A percentile compares a stretch with the other conserved stretches of the same genome.
Evolutionary conservation across 2,329 filamentous ascomycete species (phyloP).

Genomic region (Aspergillus texensis): DNA sequence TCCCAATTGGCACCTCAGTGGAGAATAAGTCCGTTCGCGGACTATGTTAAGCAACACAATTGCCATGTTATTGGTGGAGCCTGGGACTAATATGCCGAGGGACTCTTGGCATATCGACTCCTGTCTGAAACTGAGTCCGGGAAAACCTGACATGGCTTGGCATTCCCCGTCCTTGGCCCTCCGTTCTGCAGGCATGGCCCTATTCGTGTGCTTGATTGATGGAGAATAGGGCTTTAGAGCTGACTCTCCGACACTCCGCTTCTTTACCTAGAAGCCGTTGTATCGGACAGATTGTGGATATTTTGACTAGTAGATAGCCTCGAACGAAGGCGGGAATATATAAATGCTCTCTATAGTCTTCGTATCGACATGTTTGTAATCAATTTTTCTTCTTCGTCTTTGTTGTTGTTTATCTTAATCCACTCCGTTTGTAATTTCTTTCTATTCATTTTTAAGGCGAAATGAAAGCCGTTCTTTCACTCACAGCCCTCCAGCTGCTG

Average conservation of each 20-base stretch:
- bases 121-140: slow-evolving; percentile 2
- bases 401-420: no score
- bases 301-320: background rate
- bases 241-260: background rate
- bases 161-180: background rate
- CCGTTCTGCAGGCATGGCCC: no score
- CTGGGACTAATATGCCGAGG: background rate
- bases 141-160: background rate
- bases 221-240: background rate
- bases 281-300: background rate
- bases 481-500: slow-evolving; percentile 21
- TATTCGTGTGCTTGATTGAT: background rate
- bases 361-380: background rate
- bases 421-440: background rate
- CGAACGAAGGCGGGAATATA: background rate
- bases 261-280: background rate
- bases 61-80: background rate
- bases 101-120: background rate
- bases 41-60: background rate
- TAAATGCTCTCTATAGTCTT: background rate
- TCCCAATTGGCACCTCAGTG: background rate
- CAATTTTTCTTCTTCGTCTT: background rate
- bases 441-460: background rate
- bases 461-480: slow-evolving; percentile 18
- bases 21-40: no score